Evolutionary conservation across 2,329 filamentous ascomycete species (phyloP).

Genomic region (Trichophyton benhamiae): DNA sequence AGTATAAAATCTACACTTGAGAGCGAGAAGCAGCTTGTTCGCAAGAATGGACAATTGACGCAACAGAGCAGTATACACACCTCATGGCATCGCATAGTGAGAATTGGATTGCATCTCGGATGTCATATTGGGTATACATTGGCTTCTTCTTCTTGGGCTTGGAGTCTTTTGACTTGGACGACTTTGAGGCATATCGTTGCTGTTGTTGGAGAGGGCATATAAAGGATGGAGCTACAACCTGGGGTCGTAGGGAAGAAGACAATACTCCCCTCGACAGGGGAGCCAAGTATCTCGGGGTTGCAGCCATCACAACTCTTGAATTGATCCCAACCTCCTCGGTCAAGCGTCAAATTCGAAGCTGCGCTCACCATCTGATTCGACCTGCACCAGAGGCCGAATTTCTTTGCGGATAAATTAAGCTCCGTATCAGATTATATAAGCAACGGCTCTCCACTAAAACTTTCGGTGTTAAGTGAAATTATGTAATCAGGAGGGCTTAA

Average conservation of each 20-base stretch:
- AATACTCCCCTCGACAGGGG: conserved; percentile 11
- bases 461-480: no score
- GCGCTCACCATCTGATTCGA: background rate
- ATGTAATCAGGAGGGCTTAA: no score
- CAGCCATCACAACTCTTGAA: conserved; percentile 9
- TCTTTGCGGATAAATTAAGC: background rate
- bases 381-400: background rate
- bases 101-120: conserved; percentile 59
- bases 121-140: conserved; percentile 50
- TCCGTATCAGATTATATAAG: no score
- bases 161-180: conserved; percentile 4
- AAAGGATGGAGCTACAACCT: conserved; percentile 9
- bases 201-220: conserved; percentile 14
- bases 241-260: conserved; percentile 11
- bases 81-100: conserved; percentile 87
- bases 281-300: conserved; percentile 12
- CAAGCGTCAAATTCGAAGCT: background rate
- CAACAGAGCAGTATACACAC: conserved; percentile 24
- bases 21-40: background rate
- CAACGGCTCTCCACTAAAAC: no score
- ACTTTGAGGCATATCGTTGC: conserved; percentile 9
- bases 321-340: background rate
- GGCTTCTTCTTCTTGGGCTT: conserved; percentile 43
- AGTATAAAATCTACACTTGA: background rate
- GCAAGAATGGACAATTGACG: background rate